These are phyloP conservation scores for Aspergillus melleus DNA, from an alignment of 2,329 filamentous ascomycete species.

Conservation along the genomic window DNA sequence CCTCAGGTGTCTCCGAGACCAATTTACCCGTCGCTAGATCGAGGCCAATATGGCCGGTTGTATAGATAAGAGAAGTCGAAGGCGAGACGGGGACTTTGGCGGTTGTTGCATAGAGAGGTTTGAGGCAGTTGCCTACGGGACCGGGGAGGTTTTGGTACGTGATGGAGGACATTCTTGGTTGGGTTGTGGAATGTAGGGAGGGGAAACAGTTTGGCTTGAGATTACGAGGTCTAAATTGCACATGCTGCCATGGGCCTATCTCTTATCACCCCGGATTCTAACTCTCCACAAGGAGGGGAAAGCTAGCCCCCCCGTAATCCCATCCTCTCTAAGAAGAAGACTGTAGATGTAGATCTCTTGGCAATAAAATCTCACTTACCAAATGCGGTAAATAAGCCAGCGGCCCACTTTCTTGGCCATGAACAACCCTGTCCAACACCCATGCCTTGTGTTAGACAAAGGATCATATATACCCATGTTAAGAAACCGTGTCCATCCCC, in stretches of 20 bases:
- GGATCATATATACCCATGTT: not conserved
- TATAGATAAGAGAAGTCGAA: slow-evolving; percentile 2
- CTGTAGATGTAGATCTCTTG: not conserved
- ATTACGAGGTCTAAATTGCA: too few relatives aligned
- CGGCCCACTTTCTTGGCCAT: too few relatives aligned
- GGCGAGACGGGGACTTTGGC: slow-evolving; percentile 5
- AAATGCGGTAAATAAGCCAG: not conserved
- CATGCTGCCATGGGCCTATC: too few relatives aligned
- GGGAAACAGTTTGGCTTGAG: too few relatives aligned
- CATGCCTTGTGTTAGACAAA: not conserved
- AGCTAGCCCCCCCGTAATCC: not conserved
- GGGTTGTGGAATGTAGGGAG: not conserved
- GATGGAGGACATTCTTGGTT: not conserved
- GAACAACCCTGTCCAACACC: not conserved
- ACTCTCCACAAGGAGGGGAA: too few relatives aligned
- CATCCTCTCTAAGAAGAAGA: not conserved
- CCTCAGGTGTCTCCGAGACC: not conserved
- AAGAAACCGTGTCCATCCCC: not conserved
- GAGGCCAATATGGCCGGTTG: slow-evolving; percentile 5
- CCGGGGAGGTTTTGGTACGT: slow-evolving; percentile 13
- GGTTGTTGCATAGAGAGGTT: slow-evolving; percentile 12
- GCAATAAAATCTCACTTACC: not conserved
- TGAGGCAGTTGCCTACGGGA: slow-evolving; percentile 12
- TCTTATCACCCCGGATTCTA: not conserved
- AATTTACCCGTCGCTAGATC: not conserved